Evolutionary conservation across 1,284 basidiomycete species (phyloP).

Genomic region (Pseudozyma sp.): DNA sequence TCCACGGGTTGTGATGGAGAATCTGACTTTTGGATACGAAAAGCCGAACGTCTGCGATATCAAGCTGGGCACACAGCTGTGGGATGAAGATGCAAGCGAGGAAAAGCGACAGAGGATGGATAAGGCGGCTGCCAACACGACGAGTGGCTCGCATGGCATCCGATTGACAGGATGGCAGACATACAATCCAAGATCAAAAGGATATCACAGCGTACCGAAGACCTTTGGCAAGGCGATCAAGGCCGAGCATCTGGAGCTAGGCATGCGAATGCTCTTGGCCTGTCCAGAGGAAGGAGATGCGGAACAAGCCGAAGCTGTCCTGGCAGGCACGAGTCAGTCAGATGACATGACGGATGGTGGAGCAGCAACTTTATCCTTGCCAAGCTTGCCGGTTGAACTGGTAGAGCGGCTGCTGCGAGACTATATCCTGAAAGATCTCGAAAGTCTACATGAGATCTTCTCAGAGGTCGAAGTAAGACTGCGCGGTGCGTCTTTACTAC

Average conservation of each 20-base stretch:
- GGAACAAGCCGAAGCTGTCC: constrained; percentile 16
- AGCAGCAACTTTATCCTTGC: constrained; percentile 43
- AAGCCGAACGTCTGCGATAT: constrained; percentile 89
- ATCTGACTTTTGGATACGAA: constrained; percentile 79
- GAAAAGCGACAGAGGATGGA: constrained; percentile 86
- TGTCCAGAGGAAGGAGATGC: constrained; percentile 60
- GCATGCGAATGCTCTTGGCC: constrained; percentile 83
- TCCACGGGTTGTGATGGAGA: constrained; percentile 80
- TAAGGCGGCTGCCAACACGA: constrained; percentile 78
- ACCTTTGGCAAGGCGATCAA: constrained; percentile 83
- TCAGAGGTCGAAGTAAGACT: constrained; percentile 79
- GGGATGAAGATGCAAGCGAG: constrained; percentile 76
- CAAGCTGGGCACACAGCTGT: constrained; percentile 89
- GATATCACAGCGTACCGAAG: constrained; percentile 76
- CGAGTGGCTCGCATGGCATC: constrained; percentile 80
- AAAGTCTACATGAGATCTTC: constrained; percentile 74
- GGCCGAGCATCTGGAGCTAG: constrained; percentile 77
- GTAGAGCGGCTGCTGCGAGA: constrained; percentile 66
- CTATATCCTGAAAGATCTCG: constrained; percentile 71
- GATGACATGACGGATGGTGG: background rate
- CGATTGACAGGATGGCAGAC: constrained; percentile 83
- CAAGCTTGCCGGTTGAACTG: constrained; percentile 51
- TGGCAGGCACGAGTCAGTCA: constrained; percentile 18
- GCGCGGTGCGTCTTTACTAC: constrained; percentile 82
- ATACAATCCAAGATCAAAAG: constrained; percentile 70